A percentile compares a stretch with the other conserved stretches of the same genome.
Conservation (phyloP, 106 monocot species). For the Dendrobium nobile region DNA sequence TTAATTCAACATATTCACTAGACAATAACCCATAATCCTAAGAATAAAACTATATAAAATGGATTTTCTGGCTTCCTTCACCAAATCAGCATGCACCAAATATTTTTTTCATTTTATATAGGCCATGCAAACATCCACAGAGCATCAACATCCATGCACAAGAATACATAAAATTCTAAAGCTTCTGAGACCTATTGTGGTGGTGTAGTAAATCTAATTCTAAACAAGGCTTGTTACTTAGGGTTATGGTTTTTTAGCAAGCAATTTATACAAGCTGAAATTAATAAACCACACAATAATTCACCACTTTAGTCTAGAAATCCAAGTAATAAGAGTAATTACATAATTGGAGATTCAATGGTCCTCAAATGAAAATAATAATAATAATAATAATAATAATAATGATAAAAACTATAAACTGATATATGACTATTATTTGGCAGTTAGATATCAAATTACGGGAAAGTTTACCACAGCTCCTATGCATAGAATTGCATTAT, state of each 20-base stretch:
- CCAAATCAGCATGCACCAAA: too few species aligned
- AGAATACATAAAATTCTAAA: background rate
- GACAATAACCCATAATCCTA: too few species aligned
- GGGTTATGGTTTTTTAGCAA: background rate
- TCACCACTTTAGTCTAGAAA: background rate
- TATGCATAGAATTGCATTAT: slow-evolving; percentile 84
- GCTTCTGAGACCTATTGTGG: background rate
- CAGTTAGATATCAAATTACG: background rate
- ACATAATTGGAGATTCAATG: background rate
- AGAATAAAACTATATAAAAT: too few species aligned
- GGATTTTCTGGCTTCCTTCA: too few species aligned
- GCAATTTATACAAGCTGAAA: background rate
- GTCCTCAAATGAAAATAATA: background rate
- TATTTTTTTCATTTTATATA: background rate
- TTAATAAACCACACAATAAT: background rate
- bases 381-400: background rate
- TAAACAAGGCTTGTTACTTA: background rate
- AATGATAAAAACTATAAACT: background rate
- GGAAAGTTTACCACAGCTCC: slow-evolving; percentile 80
- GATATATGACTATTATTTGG: background rate
- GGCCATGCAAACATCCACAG: background rate
- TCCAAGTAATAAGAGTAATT: background rate
- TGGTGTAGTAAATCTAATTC: background rate
- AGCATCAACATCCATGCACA: background rate
- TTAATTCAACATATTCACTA: too few species aligned